Evolutionary conservation across 495 filamentous ascomycete genomes (phyloP), one percentile per base, ranked within the genome.

Genomic region (Penicillium roqueforti): DNA sequence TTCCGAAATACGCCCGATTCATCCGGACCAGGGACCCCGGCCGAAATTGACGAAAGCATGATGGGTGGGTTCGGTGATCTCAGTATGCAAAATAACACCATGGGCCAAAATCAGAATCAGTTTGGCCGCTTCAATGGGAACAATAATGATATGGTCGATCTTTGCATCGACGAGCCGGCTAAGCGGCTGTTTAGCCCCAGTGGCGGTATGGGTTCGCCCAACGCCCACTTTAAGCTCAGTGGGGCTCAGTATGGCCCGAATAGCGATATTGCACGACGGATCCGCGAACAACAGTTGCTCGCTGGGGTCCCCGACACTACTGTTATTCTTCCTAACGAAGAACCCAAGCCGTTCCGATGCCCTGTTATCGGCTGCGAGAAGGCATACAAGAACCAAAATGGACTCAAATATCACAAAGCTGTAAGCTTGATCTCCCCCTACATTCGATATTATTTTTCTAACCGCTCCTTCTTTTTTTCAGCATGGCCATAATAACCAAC

Each of bases 331-430:
- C 76, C 77, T n/a, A 80, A 78, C 32, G 78, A 79, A 55, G 91
- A 97, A 60, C 87, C 90, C 56, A 99, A 97, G 73, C 93, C 93
- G 0, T 97, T 95, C 80, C 87, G 88, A 63, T 99, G 93, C 68
- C 93, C 95, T 8, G 93, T 99, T 39, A 95, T 97, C 62, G 93
- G 93, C 16, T 99, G 93, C 65, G 93, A 99, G 69, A 99, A 99
- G 77, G 93, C 93, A 13, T 99, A 99, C 71, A 99, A 99, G 80
- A 99, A 99, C 68, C 93, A 97, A 63, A 99, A 99, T 62, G 93
- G 93, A 29, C 77, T 99, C 29, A 97, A 97, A 79, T 95, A 88
- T 53, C 82, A 84, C 64, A 84, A 84, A 73, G 71, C 80, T 67
- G 85, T 88, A 78, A 71, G 83, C 77, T 29, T 38, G 37, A 44